Percentiles rank a stretch among this genome's conserved stretches.
Evolutionary conservation across 352 stramenopile genomes (phyloP).

Genomic region (Phytophthora niederhauseri): DNA sequence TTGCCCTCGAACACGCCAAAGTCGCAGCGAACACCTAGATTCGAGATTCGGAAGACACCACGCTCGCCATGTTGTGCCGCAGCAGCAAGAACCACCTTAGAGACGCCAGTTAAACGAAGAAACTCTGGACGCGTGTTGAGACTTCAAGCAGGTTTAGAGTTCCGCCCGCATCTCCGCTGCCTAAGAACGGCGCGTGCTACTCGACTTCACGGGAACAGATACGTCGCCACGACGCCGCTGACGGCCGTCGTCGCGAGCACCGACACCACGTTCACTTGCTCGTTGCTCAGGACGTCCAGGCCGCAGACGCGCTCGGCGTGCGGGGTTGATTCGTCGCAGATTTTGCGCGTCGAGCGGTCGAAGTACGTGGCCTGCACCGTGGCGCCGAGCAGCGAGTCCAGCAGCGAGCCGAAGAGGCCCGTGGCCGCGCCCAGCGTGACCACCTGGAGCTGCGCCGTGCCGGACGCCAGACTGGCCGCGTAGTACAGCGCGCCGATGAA

Average conservation of each 20-base stretch:
- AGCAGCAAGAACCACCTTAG: background rate
- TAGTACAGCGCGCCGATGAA: conserved; percentile 90
- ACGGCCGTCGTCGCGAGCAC: conserved; percentile 60
- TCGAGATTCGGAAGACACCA: background rate
- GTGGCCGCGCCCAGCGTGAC: conserved; percentile 59
- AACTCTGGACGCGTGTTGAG: conserved; percentile 2
- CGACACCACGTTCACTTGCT: conserved; percentile 77
- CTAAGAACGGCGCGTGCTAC: conserved; percentile 1
- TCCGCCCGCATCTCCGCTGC: background rate
- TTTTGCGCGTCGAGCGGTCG: conserved; percentile 53
- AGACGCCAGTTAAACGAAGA: background rate
- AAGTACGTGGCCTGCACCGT: conserved; percentile 84
- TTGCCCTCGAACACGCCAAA: background rate
- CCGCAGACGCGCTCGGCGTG: conserved; percentile 31
- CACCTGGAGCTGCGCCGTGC: conserved; percentile 51
- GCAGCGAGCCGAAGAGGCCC: conserved; percentile 74
- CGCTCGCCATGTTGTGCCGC: background rate
- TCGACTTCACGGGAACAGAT: conserved; percentile 38
- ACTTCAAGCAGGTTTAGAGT: conserved; percentile 2
- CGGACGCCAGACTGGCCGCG: conserved; percentile 39
- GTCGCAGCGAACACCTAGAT: background rate
- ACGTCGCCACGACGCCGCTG: conserved; percentile 47
- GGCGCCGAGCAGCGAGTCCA: conserved; percentile 87
- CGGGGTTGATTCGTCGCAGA: conserved; percentile 49
- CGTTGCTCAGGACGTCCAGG: conserved; percentile 64